Conservation (phyloP, 2,329 filamentous ascomycete species). For the Tolypocladium album region DNA sequence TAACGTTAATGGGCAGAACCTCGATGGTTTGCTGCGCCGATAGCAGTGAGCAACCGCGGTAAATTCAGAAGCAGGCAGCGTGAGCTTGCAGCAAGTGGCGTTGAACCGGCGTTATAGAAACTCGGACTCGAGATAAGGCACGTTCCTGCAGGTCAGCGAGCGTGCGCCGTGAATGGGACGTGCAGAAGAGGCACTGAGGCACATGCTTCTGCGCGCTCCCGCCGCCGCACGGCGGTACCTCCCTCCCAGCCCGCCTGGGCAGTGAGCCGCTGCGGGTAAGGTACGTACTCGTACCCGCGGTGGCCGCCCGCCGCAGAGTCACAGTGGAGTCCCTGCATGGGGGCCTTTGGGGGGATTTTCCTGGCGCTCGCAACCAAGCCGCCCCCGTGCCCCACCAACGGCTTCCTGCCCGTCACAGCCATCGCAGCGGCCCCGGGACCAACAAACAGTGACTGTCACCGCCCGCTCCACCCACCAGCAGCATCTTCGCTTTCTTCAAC, state of each 20-base stretch:
- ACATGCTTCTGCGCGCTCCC: background rate
- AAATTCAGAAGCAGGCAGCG: background rate
- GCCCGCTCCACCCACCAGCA: background rate
- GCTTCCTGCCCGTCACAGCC: background rate
- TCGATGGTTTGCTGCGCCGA: background rate
- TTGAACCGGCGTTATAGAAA: background rate
- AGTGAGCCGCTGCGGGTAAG: too few relatives aligned
- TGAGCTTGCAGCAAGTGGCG: background rate
- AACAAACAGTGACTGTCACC: background rate
- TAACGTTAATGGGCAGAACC: too few relatives aligned
- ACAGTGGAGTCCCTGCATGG: background rate
- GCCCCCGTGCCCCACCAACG: background rate
- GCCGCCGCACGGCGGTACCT: background rate
- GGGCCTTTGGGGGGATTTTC: background rate
- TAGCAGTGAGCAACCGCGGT: background rate
- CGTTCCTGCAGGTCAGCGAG: background rate
- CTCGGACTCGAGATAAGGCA: background rate
- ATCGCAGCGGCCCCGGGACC: background rate
- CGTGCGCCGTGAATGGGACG: background rate
- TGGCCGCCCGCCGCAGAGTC: background rate
- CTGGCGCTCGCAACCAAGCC: background rate
- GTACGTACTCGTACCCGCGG: too few relatives aligned
- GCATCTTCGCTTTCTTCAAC: background rate
- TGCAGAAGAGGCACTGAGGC: background rate
- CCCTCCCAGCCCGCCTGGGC: too few relatives aligned